Percentiles rank a stretch among this genome's conserved stretches.
phyloP scores from a whole-genome alignment of 257 asterid species.

The Rhazya stricta region DNA sequence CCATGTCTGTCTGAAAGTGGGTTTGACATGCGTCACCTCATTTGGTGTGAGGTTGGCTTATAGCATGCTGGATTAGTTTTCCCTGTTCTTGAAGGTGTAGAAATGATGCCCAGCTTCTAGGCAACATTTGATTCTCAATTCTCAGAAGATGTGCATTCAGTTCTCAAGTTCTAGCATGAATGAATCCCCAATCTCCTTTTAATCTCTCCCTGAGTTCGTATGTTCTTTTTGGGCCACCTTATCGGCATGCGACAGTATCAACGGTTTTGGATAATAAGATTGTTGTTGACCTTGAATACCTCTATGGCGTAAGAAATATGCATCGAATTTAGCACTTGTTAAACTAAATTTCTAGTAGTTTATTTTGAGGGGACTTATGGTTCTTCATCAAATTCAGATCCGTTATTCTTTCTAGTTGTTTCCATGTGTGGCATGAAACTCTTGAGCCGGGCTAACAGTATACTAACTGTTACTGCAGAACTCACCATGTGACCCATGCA shows the following conservation, averaged over 20 bases:
- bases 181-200: not conserved
- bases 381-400: not conserved
- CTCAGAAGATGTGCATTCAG: not conserved
- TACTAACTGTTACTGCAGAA: constrained; percentile 43
- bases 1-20: too few species aligned
- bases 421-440: not conserved
- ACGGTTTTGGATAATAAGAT: not conserved
- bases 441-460: not conserved
- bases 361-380: not conserved
- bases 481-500: constrained; percentile 93
- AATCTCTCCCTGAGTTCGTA: not conserved
- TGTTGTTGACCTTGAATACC: not conserved
- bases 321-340: not conserved
- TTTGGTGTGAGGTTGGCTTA: not conserved
- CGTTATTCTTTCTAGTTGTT: not conserved
- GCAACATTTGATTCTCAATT: not conserved
- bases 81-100: not conserved
- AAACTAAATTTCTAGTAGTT: not conserved
- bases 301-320: not conserved
- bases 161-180: not conserved
- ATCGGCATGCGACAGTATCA: not conserved
- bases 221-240: not conserved
- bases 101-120: not conserved
- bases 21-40: not conserved
- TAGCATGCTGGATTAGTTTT: not conserved